Evolutionary conservation across 108 stramenopile genomes (phyloP), one percentile per base, ranked within the genome.

Genomic region (Cyclotella choctawhatcheeana): DNA sequence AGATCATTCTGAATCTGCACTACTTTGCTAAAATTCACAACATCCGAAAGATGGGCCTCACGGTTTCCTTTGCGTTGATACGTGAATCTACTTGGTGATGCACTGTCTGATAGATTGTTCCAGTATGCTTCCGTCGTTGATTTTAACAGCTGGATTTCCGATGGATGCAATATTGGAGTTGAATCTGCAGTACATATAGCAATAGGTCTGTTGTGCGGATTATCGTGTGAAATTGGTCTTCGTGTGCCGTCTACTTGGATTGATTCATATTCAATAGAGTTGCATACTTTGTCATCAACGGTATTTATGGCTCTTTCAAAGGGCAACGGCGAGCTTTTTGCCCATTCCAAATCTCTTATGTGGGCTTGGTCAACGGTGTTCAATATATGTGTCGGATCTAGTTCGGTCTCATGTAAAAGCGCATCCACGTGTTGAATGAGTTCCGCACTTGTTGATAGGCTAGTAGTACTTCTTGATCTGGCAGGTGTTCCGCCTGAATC

Each of bases 11-110:
- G 17, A 30, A 31, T n/a, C 34, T 37, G 1, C 5, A 14, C 47
- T 34, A 14, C 47, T 34, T 48, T 52, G 50, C 33, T 54, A 35
- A 64, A 66, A 26, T 48, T 30, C n/a, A 78, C 69, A 45, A 78
- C 31, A 32, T 78, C 58, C 58, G 69, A 64, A 61, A 72, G 31
- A 27, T 71, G 56, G 73, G 88, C 78, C 66, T 85, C 64, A 17
- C 50, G 67, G 40, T 63, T 54, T 64, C 91, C 82, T 77, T 82
- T 73, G 53, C 74, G 43, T 88, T 92, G 68, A 83, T 81, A 61
- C 71, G 84, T 64, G 79, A 85, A 73, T 85, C 85, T 20, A 86
- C 84, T 71, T 54, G 31, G 35, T 2, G 34, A 37, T 58, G 55
- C 12, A 4, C 44, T 55, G 30, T 2, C 31, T 25, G 37, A 44